Percentiles rank a stretch among this genome's conserved stretches.
phyloP scores from a whole-genome alignment of 1,139 yeast species.

The Arxiozyma telluris region DNA sequence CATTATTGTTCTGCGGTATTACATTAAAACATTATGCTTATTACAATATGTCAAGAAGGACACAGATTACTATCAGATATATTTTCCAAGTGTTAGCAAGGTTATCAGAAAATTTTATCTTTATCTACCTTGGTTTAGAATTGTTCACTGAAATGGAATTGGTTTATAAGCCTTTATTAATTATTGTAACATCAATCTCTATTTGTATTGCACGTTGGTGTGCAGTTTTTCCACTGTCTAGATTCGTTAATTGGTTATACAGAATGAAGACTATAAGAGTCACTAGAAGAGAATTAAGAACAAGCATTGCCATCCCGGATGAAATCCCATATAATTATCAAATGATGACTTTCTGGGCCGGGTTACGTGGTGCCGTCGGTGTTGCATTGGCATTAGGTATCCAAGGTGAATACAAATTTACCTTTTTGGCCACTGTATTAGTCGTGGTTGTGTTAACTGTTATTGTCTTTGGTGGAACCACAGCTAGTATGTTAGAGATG shows the following conservation, averaged over 20 bases:
- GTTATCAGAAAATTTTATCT: conserved; percentile 90
- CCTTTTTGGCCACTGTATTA: conserved; percentile 84
- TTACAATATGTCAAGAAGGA: conserved; percentile 92
- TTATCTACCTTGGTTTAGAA: conserved; percentile 88
- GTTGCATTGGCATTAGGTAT: conserved; percentile 97
- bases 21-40: conserved; percentile 95
- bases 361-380: conserved; percentile 97
- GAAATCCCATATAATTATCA: conserved; percentile 94
- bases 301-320: conserved; percentile 51
- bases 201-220: conserved; percentile 96
- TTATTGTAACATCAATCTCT: conserved; percentile 80
- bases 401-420: conserved; percentile 87
- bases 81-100: conserved; percentile 91
- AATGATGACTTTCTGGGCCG: conserved; percentile 99
- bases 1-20: conserved; percentile 89
- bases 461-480: conserved; percentile 94
- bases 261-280: conserved; percentile 41
- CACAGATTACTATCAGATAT: conserved; percentile 93
- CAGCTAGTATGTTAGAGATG: conserved; percentile 95
- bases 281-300: conserved; percentile 26
- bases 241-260: conserved; percentile 71
- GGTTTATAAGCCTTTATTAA: conserved; percentile 86
- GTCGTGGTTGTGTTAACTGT: conserved; percentile 96
- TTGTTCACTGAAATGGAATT: conserved; percentile 92
- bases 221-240: conserved; percentile 90